Evolutionary conservation across 768 basidiomycete species (phyloP).

Genomic region (Mycena latifolia): DNA sequence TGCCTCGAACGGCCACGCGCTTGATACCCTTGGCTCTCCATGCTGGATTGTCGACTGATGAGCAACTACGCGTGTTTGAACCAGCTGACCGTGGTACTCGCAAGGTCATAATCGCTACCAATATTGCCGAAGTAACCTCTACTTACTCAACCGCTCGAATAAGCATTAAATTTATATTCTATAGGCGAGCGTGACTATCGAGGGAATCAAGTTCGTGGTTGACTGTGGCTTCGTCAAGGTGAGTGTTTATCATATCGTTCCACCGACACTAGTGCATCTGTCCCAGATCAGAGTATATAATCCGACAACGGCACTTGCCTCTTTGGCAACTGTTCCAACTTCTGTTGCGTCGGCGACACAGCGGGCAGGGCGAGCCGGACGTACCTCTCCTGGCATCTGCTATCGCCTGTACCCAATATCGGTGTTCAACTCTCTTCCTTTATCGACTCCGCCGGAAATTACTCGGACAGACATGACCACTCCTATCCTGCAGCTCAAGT

Average conservation of each 20-base stretch:
- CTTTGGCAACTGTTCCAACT: conserved; percentile 84
- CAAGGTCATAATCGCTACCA: conserved; percentile 94
- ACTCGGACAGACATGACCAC: conserved; percentile 92
- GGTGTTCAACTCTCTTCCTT: conserved; percentile 69
- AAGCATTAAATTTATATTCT: background rate
- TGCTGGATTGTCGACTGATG: conserved; percentile 88
- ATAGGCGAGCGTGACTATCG: conserved; percentile 96
- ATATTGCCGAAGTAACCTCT: conserved; percentile 87
- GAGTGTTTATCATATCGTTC: conserved; percentile 14
- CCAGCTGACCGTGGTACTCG: conserved; percentile 79
- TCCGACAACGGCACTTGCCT: conserved; percentile 86
- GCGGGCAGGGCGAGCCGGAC: conserved; percentile 94
- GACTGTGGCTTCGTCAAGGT: conserved; percentile 98
- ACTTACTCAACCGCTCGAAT: background rate
- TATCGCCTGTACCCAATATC: conserved; percentile 89
- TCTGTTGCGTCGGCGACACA: conserved; percentile 94
- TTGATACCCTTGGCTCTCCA: conserved; percentile 84
- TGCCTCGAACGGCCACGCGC: conserved; percentile 66
- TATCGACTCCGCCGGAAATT: conserved; percentile 89
- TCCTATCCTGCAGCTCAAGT: conserved; percentile 93
- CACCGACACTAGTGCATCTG: conserved; percentile 5
- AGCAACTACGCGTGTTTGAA: conserved; percentile 90
- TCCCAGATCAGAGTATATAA: conserved; percentile 90
- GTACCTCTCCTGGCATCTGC: conserved; percentile 92
- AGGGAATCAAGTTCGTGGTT: conserved; percentile 93